Evolutionary conservation across 2,329 filamentous ascomycete species (phyloP).

Genomic region (Geosmithia morbida): DNA sequence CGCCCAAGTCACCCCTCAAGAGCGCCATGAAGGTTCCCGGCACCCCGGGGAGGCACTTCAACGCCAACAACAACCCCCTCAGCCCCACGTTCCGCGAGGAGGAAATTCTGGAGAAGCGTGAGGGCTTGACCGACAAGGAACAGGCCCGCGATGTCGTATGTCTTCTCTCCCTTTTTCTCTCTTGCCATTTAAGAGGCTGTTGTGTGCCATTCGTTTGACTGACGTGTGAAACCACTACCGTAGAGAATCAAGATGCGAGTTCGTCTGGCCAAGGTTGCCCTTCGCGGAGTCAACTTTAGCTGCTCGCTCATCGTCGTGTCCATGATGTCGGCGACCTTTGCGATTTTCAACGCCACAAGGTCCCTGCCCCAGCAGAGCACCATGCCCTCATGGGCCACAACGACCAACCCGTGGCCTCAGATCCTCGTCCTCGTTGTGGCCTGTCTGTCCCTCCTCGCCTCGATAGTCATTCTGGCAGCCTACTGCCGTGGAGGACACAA

Average conservation of each 20-base stretch:
- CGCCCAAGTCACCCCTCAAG: slow-evolving; percentile 69
- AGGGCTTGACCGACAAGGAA: slow-evolving; percentile 67
- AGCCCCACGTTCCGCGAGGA: slow-evolving; percentile 88
- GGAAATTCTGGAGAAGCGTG: slow-evolving; percentile 71
- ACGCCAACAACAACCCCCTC: slow-evolving; percentile 47
- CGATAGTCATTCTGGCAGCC: slow-evolving; percentile 64
- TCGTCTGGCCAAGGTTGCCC: slow-evolving; percentile 81
- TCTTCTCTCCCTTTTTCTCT: slow-evolving; percentile 7
- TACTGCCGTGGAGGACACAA: slow-evolving; percentile 83
- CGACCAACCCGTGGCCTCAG: slow-evolving; percentile 80
- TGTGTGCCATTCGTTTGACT: too few species aligned
- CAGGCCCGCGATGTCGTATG: slow-evolving; percentile 80
- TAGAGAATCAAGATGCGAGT: slow-evolving; percentile 89
- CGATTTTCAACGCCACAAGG: slow-evolving; percentile 85
- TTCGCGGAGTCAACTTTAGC: slow-evolving; percentile 93
- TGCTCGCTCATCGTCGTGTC: slow-evolving; percentile 90
- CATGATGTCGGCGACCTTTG: slow-evolving; percentile 77
- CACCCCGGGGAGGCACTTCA: slow-evolving; percentile 55
- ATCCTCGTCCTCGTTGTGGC: slow-evolving; percentile 67
- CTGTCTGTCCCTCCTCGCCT: slow-evolving; percentile 67
- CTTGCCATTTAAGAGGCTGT: too few species aligned
- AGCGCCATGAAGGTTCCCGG: slow-evolving; percentile 82
- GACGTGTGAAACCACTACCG: background rate
- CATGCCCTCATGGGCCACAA: slow-evolving; percentile 70
- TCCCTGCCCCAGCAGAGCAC: slow-evolving; percentile 59